Percentiles rank a stretch among this genome's conserved stretches.
Conservation (phyloP, 345 rosid genomes). For the Adansonia digitata region DNA sequence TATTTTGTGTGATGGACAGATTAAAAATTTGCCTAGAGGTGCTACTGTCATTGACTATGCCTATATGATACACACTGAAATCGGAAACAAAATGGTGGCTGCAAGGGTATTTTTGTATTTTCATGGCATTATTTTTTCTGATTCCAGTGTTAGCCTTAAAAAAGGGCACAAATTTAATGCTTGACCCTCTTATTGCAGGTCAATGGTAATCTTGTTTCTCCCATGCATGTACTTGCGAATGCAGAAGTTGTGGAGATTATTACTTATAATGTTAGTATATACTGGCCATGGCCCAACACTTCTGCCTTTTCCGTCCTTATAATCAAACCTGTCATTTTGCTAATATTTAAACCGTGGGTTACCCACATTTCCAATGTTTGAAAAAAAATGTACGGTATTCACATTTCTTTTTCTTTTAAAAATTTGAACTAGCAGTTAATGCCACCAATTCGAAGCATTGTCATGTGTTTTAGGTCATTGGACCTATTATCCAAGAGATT, state of each 20-base stretch:
- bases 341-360: neutral
- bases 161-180: neutral
- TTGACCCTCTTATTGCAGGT: constrained; percentile 50
- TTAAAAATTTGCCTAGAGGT: constrained; percentile 86
- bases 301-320: constrained; percentile 3
- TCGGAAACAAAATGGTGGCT: constrained; percentile 95
- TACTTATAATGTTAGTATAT: constrained; percentile 72
- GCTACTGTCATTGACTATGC: constrained; percentile 94
- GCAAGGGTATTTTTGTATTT: constrained; percentile 59
- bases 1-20: constrained; percentile 41
- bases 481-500: neutral
- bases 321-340: neutral
- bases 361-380: neutral
- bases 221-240: constrained; percentile 75
- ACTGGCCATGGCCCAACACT: constrained; percentile 2
- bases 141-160: neutral
- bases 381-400: no score
- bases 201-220: constrained; percentile 89
- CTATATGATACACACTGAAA: constrained; percentile 91
- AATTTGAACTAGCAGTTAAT: neutral
- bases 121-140: constrained; percentile 1
- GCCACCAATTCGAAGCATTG: neutral
- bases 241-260: constrained; percentile 98
- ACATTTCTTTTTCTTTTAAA: neutral
- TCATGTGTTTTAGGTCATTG: neutral